Base-by-base conservation (phyloP, 495 filamentous ascomycete genomes). In the Aspergillus ellipticus region DNA sequence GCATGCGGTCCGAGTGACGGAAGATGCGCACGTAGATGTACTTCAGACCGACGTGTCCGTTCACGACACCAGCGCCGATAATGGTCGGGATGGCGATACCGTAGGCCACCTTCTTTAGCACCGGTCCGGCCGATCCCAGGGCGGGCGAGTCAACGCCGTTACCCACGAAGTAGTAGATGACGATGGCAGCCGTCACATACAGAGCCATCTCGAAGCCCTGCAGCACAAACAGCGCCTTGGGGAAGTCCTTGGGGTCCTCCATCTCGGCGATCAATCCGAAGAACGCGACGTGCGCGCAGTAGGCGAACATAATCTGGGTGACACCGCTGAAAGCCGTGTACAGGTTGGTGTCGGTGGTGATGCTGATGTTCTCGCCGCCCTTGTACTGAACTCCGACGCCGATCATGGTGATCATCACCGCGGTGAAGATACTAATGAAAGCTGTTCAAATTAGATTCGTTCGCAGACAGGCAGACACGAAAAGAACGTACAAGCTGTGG, bases 201-300 rank as follows among this genome's bases (percentile, higher is more conserved):
- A 92, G 79, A 55, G 72, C 59, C 31, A 85, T 87, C 61, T 89
- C 86, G 48, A 82, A 80, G 55, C 76, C 56, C 58, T 88, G 86
- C 3, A 89, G 82, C 51, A 83, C 65, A 55, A 77, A 78, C 31
- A 91, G 79, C 2, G 88, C 79, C 73, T 88, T 89, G 53, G 77
- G 74, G 63, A 82, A 89, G 62, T 89, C 82, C 41, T 69, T 62
- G 1, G 87, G 88, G 0, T 81, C 78, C 61, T 86, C 81, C 80
- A 93, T 86, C 67, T 93, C 89, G 55, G 86, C 82, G 63, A 89
- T 87, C 64, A 93, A 85, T 53, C 77, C 81, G 75, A 92, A 89
- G 74, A 90, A 86, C 61, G 86, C 81, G 63, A 89, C 75, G 74
- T 89, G 80, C 56, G 87, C 75, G 75, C 80, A 82, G 67, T 78